Percentiles rank a stretch among this genome's conserved stretches.
phyloP scores from a whole-genome alignment of 2,329 filamentous ascomycete species.

The Xylaria sp. region DNA sequence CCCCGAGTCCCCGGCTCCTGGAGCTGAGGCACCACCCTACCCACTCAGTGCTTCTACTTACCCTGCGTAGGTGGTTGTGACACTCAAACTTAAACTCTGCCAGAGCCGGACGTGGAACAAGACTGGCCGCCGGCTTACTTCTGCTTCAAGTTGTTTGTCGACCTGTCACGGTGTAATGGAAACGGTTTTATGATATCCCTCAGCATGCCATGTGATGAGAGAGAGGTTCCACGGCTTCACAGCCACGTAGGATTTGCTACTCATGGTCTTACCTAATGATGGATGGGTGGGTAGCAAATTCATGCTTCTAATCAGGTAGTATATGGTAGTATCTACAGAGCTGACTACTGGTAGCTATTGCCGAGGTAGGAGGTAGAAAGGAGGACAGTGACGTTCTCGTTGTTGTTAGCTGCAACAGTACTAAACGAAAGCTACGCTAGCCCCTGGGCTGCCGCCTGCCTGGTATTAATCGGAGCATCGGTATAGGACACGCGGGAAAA shows the following conservation, averaged over 20 bases:
- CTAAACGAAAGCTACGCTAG: conserved; percentile 3
- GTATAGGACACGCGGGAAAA: neutral
- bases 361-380: too few relatives aligned
- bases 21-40: too few relatives aligned
- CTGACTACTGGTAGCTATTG: neutral
- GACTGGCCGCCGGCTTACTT: neutral
- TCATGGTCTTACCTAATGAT: neutral
- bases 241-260: neutral
- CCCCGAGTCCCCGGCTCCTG: too few relatives aligned
- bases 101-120: neutral
- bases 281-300: neutral
- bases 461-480: neutral
- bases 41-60: too few relatives aligned
- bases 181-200: neutral
- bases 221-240: neutral
- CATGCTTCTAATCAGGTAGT: neutral
- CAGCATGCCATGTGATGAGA: neutral
- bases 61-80: neutral
- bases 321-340: too few relatives aligned
- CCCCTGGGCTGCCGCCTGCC: neutral
- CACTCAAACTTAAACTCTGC: neutral
- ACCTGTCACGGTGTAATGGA: neutral
- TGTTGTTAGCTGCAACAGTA: neutral
- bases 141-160: neutral
- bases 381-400: neutral